These are phyloP conservation scores for Kodamaea ohmeri DNA, from an alignment of 1,139 yeast species.

Conservation along the genomic window DNA sequence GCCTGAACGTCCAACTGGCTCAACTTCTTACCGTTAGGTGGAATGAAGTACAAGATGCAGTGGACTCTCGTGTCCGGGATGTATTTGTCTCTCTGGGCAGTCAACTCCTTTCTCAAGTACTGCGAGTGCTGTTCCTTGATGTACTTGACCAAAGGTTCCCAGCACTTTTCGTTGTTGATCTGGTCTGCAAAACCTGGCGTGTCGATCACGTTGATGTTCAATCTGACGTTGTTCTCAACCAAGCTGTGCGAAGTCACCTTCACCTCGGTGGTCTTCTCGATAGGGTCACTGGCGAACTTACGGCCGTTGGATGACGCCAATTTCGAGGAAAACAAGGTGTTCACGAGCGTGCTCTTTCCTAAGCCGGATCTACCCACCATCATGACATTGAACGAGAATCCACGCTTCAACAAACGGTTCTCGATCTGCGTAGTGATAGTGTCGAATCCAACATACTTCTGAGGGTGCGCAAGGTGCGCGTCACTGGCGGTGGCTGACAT, in stretches of 20 bases:
- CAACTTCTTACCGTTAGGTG: constrained; percentile 82
- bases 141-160: constrained; percentile 96
- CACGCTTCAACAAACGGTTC: constrained; percentile 84
- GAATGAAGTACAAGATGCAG: constrained; percentile 85
- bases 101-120: constrained; percentile 89
- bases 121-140: constrained; percentile 95
- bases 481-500: constrained; percentile 19
- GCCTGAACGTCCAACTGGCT: constrained; percentile 81
- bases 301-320: constrained; percentile 76
- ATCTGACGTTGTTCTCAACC: constrained; percentile 81
- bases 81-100: constrained; percentile 87
- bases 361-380: constrained; percentile 93
- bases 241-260: constrained; percentile 66
- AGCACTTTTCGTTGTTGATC: constrained; percentile 90
- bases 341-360: constrained; percentile 89
- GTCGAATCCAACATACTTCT: constrained; percentile 87
- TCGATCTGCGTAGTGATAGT: constrained; percentile 95
- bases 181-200: constrained; percentile 99
- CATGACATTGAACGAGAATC: constrained; percentile 92
- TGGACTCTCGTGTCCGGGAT: constrained; percentile 93
- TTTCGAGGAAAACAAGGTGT: constrained; percentile 84
- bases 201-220: constrained; percentile 84
- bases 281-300: constrained; percentile 60
- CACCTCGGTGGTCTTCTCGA: constrained; percentile 86
- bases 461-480: constrained; percentile 29